Conservation (phyloP, 2,329 filamentous ascomycete species). For the Stylonectria norvegica region DNA sequence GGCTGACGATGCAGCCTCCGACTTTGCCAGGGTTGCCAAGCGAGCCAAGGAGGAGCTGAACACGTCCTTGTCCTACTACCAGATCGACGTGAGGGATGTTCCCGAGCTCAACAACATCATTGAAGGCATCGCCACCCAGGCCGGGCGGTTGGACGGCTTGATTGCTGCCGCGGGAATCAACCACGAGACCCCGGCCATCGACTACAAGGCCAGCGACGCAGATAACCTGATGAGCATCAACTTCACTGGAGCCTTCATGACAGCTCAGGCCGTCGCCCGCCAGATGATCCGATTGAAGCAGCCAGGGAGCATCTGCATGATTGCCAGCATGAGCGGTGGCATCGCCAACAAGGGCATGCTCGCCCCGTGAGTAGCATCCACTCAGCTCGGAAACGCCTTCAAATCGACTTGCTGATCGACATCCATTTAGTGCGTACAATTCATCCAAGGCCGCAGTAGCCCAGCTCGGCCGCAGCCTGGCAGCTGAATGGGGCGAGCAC, state of each 20-base stretch:
- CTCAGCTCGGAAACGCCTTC: background rate
- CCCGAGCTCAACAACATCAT: slow-evolving; percentile 64
- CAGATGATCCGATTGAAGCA: slow-evolving; percentile 62
- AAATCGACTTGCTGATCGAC: background rate
- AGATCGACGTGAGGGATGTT: slow-evolving; percentile 76
- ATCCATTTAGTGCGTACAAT: slow-evolving; percentile 60
- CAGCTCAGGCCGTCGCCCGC: slow-evolving; percentile 80
- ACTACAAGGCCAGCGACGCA: slow-evolving; percentile 72
- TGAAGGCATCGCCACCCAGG: slow-evolving; percentile 62
- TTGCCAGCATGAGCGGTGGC: slow-evolving; percentile 67
- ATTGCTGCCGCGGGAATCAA: slow-evolving; percentile 70
- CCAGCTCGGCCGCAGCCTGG: slow-evolving; percentile 68
- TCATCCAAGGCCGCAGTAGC: slow-evolving; percentile 72
- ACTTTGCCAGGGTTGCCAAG: slow-evolving; percentile 63
- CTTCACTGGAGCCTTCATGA: slow-evolving; percentile 81
- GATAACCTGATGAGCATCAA: slow-evolving; percentile 82
- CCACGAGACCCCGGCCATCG: slow-evolving; percentile 77
- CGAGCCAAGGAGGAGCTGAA: slow-evolving; percentile 62
- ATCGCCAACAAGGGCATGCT: slow-evolving; percentile 61
- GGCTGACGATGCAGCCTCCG: slow-evolving; percentile 38
- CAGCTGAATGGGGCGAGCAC: slow-evolving; percentile 67
- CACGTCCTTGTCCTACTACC: slow-evolving; percentile 68
- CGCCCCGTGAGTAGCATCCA: slow-evolving; percentile 49
- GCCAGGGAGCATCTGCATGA: slow-evolving; percentile 61
- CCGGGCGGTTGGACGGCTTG: slow-evolving; percentile 75